phyloP scores from a whole-genome alignment of 129 eudicot species.

The Apium graveolens region DNA sequence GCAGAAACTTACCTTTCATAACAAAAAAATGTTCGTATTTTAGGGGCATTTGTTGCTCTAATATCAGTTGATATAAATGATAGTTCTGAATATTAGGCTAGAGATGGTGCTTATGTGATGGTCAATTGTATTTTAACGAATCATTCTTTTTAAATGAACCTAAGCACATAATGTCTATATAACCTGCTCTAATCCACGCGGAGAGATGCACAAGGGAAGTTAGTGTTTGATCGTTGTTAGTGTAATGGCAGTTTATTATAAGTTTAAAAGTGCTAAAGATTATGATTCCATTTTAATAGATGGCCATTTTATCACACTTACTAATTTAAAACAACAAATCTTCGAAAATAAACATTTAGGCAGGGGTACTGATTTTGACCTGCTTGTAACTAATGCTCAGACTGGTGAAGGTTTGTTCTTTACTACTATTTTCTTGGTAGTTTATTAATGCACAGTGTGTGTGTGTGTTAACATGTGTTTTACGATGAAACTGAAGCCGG shows the following conservation, averaged over 20 bases:
- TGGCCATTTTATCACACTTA: conserved; percentile 85
- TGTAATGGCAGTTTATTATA: conserved; percentile 86
- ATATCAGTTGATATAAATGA: too few relatives aligned
- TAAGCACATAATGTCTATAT: conserved; percentile 59
- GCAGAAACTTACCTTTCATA: too few relatives aligned
- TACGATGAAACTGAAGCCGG: conserved; percentile 6
- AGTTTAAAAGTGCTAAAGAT: conserved; percentile 98
- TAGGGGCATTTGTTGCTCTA: too few relatives aligned
- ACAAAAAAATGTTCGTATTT: too few relatives aligned
- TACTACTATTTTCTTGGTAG: too few relatives aligned
- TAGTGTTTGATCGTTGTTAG: neutral
- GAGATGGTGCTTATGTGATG: too few relatives aligned
- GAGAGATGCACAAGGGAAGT: neutral
- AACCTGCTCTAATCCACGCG: too few relatives aligned
- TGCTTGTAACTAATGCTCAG: conserved; percentile 90
- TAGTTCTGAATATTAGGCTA: too few relatives aligned
- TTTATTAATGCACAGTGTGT: neutral
- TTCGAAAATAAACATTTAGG: conserved; percentile 85
- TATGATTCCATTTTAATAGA: conserved; percentile 77
- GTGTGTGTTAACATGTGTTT: conserved; percentile 10
- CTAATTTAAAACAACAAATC: conserved; percentile 72
- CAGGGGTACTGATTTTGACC: conserved; percentile 93
- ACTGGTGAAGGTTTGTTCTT: conserved; percentile 79
- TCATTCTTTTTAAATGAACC: neutral
- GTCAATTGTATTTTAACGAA: too few relatives aligned